A percentile compares a stretch with the other conserved stretches of the same genome.
phyloP scores from a whole-genome alignment of 441 rosid species.

The Gossypium armourianum region DNA sequence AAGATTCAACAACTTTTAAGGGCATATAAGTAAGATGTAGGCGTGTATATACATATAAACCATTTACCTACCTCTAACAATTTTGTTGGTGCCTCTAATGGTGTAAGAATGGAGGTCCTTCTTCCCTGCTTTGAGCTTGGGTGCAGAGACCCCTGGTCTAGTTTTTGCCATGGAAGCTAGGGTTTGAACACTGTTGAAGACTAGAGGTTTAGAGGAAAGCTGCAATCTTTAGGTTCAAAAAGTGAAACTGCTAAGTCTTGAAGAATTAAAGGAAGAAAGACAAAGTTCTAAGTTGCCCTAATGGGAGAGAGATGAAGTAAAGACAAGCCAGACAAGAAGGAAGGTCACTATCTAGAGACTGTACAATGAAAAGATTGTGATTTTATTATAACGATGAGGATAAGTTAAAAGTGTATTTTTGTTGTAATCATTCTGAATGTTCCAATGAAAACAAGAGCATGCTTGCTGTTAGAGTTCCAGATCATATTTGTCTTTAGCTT shows the following conservation, averaged over 20 bases:
- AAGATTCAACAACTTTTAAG: not conserved
- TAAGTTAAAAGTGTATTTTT: not conserved
- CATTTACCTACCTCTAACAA: constrained; percentile 43
- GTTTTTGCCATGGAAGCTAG: constrained; percentile 44
- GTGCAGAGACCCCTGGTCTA: constrained; percentile 41
- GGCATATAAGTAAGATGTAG: not conserved
- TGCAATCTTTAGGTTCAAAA: not conserved
- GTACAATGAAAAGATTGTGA: not conserved
- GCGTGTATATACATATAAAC: not conserved
- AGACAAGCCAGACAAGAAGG: not conserved
- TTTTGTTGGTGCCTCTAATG: constrained; percentile 47
- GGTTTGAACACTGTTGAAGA: constrained; percentile 3
- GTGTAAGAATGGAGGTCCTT: constrained; percentile 45
- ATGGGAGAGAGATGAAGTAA: not conserved
- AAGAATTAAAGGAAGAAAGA: not conserved
- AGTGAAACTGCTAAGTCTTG: not conserved
- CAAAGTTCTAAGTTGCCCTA: constrained; percentile 13
- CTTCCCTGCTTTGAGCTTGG: constrained; percentile 44
- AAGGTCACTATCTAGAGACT: not conserved
- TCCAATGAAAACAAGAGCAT: not conserved
- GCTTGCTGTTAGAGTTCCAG: not conserved
- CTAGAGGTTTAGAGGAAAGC: constrained; percentile 12
- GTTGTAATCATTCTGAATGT: not conserved
- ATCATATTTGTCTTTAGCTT: not conserved
- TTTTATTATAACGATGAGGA: not conserved